phyloP scores from a whole-genome alignment of 2,329 filamentous ascomycete genomes.

The Diaporthe eres region DNA sequence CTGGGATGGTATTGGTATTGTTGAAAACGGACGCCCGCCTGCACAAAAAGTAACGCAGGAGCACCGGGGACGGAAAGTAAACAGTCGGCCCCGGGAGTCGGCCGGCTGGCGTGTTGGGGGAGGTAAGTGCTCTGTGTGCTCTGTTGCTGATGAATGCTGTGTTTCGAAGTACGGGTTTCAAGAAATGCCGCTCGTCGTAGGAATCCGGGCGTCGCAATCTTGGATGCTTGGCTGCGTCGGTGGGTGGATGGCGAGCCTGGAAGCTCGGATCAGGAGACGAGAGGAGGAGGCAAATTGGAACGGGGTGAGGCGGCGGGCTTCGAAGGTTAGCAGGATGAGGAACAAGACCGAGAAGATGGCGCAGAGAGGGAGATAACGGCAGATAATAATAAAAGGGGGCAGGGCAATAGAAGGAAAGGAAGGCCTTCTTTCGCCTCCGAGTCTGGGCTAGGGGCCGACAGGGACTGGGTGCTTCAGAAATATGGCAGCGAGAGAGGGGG shows the following conservation, averaged over 20 bases:
- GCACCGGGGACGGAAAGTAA: constrained; percentile 7
- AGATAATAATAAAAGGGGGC: constrained; percentile 28
- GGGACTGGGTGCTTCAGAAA: constrained; percentile 30
- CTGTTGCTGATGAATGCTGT: constrained; percentile 15
- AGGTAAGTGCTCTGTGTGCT: background rate
- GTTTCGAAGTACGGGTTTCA: constrained; percentile 29
- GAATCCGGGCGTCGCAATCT: constrained; percentile 11
- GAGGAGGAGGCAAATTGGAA: constrained; percentile 21
- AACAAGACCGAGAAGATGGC: constrained; percentile 7
- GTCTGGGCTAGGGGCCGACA: constrained; percentile 19
- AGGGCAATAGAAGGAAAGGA: background rate
- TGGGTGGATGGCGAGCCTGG: constrained; percentile 7
- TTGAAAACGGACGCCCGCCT: background rate
- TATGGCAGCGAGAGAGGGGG: constrained; percentile 21
- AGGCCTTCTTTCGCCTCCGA: constrained; percentile 14
- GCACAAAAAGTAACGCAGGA: constrained; percentile 5
- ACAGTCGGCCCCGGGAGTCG: constrained; percentile 24
- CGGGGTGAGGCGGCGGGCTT: background rate
- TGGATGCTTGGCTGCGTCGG: constrained; percentile 21
- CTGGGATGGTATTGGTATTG: background rate
- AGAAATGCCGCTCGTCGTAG: constrained; percentile 24
- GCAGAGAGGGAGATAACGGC: constrained; percentile 3
- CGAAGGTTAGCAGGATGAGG: background rate
- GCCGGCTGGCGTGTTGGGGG: background rate
- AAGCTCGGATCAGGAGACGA: constrained; percentile 28